phyloP scores from a whole-genome alignment of 2,329 filamentous ascomycete species.

The Plectosphaerella plurivora region DNA sequence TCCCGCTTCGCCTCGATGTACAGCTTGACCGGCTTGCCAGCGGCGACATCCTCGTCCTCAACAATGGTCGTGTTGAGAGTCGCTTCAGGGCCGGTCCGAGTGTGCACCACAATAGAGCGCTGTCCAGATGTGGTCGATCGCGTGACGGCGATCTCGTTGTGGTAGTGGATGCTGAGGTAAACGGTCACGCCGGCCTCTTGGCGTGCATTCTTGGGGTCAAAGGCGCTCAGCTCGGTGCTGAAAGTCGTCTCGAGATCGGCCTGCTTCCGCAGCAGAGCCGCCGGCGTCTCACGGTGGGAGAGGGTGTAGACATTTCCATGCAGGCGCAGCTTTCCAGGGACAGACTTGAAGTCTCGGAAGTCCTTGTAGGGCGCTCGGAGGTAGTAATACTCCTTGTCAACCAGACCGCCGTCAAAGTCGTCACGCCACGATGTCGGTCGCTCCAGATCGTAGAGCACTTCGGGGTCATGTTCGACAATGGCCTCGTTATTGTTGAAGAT shows the following conservation, averaged over 20 bases:
- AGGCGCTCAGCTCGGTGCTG: conserved; percentile 9
- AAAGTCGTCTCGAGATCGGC: conserved; percentile 11
- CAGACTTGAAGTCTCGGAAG: conserved; percentile 9
- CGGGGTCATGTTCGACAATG: conserved; percentile 7
- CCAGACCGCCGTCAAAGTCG: conserved; percentile 10
- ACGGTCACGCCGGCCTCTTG: conserved; percentile 10
- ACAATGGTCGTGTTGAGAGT: conserved; percentile 10
- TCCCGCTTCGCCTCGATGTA: conserved; percentile 9
- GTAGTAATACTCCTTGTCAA: conserved; percentile 10
- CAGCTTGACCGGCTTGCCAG: conserved; percentile 7
- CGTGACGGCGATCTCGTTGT: conserved; percentile 9
- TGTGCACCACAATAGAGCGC: conserved; percentile 6
- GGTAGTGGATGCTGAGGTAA: conserved; percentile 12
- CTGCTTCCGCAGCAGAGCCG: conserved; percentile 10
- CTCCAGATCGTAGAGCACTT: conserved; percentile 9
- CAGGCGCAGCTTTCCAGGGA: conserved; percentile 7
- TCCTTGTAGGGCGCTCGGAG: conserved; percentile 11
- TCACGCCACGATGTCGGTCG: conserved; percentile 8
- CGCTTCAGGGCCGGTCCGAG: conserved; percentile 8
- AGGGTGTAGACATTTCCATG: conserved; percentile 9
- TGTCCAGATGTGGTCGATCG: conserved; percentile 4
- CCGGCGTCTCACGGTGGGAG: conserved; percentile 9
- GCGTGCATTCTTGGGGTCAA: conserved; percentile 3
- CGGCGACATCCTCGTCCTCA: conserved; percentile 9
- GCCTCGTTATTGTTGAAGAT: conserved; percentile 9